Evolutionary conservation across 345 rosid genomes (phyloP).

Genomic region (Luvunga scandens): DNA sequence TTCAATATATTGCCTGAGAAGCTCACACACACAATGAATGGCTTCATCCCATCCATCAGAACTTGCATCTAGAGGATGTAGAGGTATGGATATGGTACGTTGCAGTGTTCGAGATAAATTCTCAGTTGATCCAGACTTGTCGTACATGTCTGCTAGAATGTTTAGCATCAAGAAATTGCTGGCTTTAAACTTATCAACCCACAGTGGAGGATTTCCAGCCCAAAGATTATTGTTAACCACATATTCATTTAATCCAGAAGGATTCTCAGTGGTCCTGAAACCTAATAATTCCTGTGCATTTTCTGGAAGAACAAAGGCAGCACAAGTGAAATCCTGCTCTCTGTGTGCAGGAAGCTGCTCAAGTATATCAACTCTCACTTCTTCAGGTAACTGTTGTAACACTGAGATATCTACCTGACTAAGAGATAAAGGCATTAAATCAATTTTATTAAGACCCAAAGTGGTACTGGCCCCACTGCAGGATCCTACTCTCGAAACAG

Average conservation of each 20-base stretch:
- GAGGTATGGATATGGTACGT: slow-evolving; percentile 32
- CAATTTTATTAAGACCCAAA: slow-evolving; percentile 29
- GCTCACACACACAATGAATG: slow-evolving; percentile 43
- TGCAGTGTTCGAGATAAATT: slow-evolving; percentile 60
- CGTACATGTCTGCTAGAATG: slow-evolving; percentile 52
- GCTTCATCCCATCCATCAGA: slow-evolving; percentile 47
- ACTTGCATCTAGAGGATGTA: slow-evolving; percentile 31
- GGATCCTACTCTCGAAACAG: slow-evolving; percentile 29
- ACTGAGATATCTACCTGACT: slow-evolving; percentile 80
- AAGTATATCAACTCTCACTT: slow-evolving; percentile 62
- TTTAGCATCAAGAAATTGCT: slow-evolving; percentile 50
- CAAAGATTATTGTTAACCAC: slow-evolving; percentile 39
- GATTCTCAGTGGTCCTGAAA: slow-evolving; percentile 33
- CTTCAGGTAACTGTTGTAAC: slow-evolving; percentile 81
- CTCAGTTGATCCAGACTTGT: slow-evolving; percentile 43
- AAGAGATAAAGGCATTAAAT: slow-evolving; percentile 72
- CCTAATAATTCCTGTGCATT: slow-evolving; percentile 28
- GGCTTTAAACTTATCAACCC: slow-evolving; percentile 64
- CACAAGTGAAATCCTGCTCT: slow-evolving; percentile 36
- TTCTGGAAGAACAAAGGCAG: slow-evolving; percentile 28
- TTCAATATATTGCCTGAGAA: slow-evolving; percentile 65
- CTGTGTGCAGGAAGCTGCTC: slow-evolving; percentile 62
- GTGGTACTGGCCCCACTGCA: slow-evolving; percentile 21
- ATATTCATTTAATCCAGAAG: slow-evolving; percentile 17
- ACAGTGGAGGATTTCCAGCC: slow-evolving; percentile 76